Conservation (phyloP, 257 asterid species). For the Paraleonurus japonicus region DNA sequence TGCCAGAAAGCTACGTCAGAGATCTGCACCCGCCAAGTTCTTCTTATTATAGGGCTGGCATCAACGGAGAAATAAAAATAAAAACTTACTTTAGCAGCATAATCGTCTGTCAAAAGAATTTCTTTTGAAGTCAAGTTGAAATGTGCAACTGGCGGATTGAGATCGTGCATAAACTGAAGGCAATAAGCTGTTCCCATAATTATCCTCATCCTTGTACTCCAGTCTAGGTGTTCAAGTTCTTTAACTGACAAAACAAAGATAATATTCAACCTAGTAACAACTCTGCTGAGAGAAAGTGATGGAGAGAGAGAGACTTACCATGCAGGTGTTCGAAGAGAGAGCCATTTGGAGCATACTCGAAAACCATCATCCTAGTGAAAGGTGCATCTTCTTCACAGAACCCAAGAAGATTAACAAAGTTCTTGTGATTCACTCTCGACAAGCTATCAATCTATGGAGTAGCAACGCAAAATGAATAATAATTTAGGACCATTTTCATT, state of each 20-base stretch:
- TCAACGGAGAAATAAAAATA: neutral
- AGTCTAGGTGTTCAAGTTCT: constrained; percentile 85
- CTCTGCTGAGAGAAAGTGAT: neutral
- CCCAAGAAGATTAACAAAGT: constrained; percentile 79
- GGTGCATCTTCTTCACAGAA: constrained; percentile 92
- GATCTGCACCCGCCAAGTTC: constrained; percentile 43
- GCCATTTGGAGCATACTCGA: constrained; percentile 96
- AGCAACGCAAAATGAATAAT: constrained; percentile 10
- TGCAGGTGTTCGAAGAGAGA: constrained; percentile 84
- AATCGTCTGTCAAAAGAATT: constrained; percentile 77
- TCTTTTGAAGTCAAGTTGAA: constrained; percentile 48
- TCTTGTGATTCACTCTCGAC: constrained; percentile 93
- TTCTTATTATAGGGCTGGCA: neutral
- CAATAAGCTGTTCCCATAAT: constrained; percentile 83
- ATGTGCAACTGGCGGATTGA: constrained; percentile 64
- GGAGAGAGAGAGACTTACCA: constrained; percentile 39
- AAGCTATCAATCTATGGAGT: constrained; percentile 58
- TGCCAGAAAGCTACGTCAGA: constrained; percentile 71
- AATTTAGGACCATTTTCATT: constrained; percentile 1
- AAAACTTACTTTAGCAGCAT: constrained; percentile 80
- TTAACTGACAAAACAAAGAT: constrained; percentile 44
- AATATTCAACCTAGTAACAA: neutral
- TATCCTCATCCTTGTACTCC: constrained; percentile 82
- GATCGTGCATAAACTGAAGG: constrained; percentile 74
- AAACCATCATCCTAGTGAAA: constrained; percentile 94